Evolutionary conservation across 495 filamentous ascomycete species (phyloP), one percentile per base, ranked within the genome.

Genomic region (Trichoderma reesei): DNA sequence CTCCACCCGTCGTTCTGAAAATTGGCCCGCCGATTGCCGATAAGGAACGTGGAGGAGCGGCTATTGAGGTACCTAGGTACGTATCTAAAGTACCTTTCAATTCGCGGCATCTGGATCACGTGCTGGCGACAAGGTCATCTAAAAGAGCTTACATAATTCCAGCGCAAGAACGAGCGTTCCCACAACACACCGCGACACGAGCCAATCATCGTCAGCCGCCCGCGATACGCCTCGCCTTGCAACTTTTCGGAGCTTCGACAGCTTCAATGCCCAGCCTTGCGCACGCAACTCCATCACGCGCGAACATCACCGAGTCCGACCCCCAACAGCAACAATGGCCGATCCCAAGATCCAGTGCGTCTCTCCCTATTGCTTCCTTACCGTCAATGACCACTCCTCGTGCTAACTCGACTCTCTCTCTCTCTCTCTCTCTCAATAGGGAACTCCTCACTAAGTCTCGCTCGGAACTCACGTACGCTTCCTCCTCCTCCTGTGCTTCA

Each of bases 381-480:
- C 33, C 48, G 18, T 26, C 59, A 61, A 46, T 31, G 20, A 26
- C 26, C 26, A 26, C 39, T 34, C 6, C 31, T 63, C n/a, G 11
- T 10, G 34, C 42, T 63, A 46, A 63, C 61, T 26, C 26, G 26
- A 26, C 26, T 26, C 26, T 26, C 26, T 26, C 26, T 26, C 26
- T 26, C 26, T 26, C 26, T 26, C 26, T 26, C 26, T 1, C 26
- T 18, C 11, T 37, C 5, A 7, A 18, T 72, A 93, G 90, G 77
- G 89, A 93, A 68, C 84, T 93, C 64, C 83, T 92, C 63, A 84
- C 82, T 69, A 93, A 93, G 80, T 88, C 89, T 51, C 86, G 88
- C 73, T 81, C 76, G 69, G 90, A 93, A 71, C 84, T 93, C 72
- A 92, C 88, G 88, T 91, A 83, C 62, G 87, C 83, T 61, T 33